Percentiles rank a stretch among this genome's conserved stretches.
phyloP scores from a whole-genome alignment of 2,329 filamentous ascomycete species.

The Hypocrella siamensis region DNA sequence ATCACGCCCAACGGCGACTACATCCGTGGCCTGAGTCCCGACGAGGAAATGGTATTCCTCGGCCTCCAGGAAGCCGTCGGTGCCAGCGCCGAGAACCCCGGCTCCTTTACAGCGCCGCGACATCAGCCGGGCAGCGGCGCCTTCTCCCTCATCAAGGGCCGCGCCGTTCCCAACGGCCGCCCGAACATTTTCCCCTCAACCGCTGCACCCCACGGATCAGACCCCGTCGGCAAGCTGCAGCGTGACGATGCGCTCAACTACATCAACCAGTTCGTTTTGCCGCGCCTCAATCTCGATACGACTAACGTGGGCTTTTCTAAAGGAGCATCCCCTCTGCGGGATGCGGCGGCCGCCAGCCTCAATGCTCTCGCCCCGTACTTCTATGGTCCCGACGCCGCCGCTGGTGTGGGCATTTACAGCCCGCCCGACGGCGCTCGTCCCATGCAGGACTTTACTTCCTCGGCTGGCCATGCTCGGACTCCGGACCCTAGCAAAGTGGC shows the following conservation, averaged over 20 bases:
- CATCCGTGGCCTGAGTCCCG: slow-evolving; percentile 51
- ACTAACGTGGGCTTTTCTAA: slow-evolving; percentile 27
- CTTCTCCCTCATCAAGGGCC: slow-evolving; percentile 47
- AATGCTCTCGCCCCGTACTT: slow-evolving; percentile 42
- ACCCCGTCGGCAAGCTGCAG: slow-evolving; percentile 49
- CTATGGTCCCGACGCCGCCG: slow-evolving; percentile 29
- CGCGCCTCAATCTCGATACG: slow-evolving; percentile 37
- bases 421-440: slow-evolving; percentile 18
- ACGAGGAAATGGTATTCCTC: slow-evolving; percentile 57
- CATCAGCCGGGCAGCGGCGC: slow-evolving; percentile 37
- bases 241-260: slow-evolving; percentile 51
- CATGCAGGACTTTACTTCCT: slow-evolving; percentile 18
- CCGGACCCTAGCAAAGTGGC: slow-evolving; percentile 16
- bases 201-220: slow-evolving; percentile 29
- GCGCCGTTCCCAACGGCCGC: slow-evolving; percentile 47
- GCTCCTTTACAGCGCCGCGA: slow-evolving; percentile 38
- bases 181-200: slow-evolving; percentile 44
- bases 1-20: slow-evolving; percentile 65
- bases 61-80: slow-evolving; percentile 48
- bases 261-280: slow-evolving; percentile 54
- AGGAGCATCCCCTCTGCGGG: slow-evolving; percentile 21
- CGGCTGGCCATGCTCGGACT: slow-evolving; percentile 7
- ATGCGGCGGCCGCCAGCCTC: slow-evolving; percentile 32
- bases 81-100: slow-evolving; percentile 31
- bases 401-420: slow-evolving; percentile 28